These are phyloP conservation scores for Didymella sp. DNA, from an alignment of 2,329 filamentous ascomycete species.

Conservation along the genomic window DNA sequence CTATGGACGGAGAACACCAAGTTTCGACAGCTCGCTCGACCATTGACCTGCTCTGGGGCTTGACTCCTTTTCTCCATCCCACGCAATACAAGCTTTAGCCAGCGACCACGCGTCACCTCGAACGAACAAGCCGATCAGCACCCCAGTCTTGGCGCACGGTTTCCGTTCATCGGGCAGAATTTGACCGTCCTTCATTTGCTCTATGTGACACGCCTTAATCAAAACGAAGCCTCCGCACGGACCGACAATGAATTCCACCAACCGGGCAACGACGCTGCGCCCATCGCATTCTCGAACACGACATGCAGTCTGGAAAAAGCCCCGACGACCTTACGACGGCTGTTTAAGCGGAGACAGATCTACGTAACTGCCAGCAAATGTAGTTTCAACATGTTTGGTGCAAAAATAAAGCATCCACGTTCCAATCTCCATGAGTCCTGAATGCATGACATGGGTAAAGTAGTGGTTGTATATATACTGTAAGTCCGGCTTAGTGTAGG, in stretches of 20 bases:
- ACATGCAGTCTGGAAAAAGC: slow-evolving; percentile 2
- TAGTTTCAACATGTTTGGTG: slow-evolving; percentile 10
- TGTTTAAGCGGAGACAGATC: not conserved
- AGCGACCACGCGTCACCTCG: slow-evolving; percentile 4
- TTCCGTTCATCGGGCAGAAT: not conserved
- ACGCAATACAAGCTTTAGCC: not conserved
- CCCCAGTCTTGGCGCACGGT: slow-evolving; percentile 8
- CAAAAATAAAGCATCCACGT: slow-evolving; percentile 12
- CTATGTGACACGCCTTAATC: slow-evolving; percentile 25
- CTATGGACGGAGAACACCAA: not conserved
- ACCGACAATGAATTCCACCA: slow-evolving; percentile 13
- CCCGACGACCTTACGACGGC: not conserved
- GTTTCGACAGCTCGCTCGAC: not conserved
- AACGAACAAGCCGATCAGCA: slow-evolving; percentile 8
- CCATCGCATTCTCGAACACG: not conserved
- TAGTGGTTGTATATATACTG: slow-evolving; percentile 8
- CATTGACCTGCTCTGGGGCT: not conserved
- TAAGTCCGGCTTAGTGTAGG: not conserved
- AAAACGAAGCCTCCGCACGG: slow-evolving; percentile 13
- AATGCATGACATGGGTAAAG: not conserved
- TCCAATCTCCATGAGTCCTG: not conserved
- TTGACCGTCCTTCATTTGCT: slow-evolving; percentile 28
- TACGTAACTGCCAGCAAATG: not conserved
- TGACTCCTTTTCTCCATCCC: not conserved
- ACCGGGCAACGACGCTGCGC: not conserved